phyloP scores from a whole-genome alignment of 1,139 yeast species.

The Hemisphaericaspora lyxosophila region DNA sequence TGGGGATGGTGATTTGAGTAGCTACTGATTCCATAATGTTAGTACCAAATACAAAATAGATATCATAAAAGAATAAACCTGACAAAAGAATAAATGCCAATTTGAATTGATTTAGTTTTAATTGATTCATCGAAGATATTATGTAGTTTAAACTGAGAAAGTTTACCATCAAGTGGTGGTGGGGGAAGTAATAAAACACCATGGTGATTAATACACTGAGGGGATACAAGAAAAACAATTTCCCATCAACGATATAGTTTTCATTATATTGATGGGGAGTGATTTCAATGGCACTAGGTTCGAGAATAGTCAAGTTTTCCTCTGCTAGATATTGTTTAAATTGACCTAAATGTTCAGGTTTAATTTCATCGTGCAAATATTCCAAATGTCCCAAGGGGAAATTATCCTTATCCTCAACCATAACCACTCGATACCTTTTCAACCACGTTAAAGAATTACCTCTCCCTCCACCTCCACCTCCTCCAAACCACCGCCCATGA shows the following conservation, averaged over 20 bases:
- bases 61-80: conserved; percentile 60
- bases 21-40: conserved; percentile 67
- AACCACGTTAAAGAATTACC: conserved; percentile 15
- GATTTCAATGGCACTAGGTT: conserved; percentile 7
- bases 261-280: background rate
- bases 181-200: conserved; percentile 24
- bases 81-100: conserved; percentile 45
- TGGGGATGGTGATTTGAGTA: conserved; percentile 46
- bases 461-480: conserved; percentile 13
- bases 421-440: conserved; percentile 21
- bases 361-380: conserved; percentile 11
- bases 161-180: conserved; percentile 34
- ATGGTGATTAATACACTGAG: conserved; percentile 18
- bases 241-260: conserved; percentile 35
- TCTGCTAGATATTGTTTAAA: conserved; percentile 6
- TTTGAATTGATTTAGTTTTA: conserved; percentile 39
- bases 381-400: conserved; percentile 26
- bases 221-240: conserved; percentile 27
- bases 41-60: conserved; percentile 65
- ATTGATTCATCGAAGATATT: conserved; percentile 31
- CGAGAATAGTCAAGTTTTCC: conserved; percentile 8
- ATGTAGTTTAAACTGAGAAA: conserved; percentile 35
- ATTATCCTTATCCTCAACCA: conserved; percentile 18
- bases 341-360: conserved; percentile 9
- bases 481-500: no score